Base-by-base conservation (phyloP, 2,329 filamentous ascomycete genomes). In the Hortaea werneckii region DNA sequence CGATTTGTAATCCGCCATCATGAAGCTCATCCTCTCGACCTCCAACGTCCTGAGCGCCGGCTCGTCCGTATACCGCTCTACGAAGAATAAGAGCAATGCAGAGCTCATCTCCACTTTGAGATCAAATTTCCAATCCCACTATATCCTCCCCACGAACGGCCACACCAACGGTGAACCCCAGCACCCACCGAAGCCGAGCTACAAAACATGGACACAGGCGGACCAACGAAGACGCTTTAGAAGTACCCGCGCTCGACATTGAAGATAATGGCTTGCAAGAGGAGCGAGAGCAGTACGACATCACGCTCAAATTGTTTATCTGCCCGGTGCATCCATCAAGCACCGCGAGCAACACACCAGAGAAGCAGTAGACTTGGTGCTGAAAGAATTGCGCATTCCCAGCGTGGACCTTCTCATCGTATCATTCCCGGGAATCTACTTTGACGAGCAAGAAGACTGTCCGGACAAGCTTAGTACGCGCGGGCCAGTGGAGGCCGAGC, bases 261-360 rank as follows among this genome's bases (percentile, higher is more conserved):
- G 72, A 78, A 9, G 69, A 77, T 29, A 79, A 79, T 4, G 83
- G 84, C 0, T 72, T 98, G 40, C 74, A 79, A 29, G 92, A 98
- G 62, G 88, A 94, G 55, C 74, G 83, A 27, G 74, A 77, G 48
- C 82, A 88, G 55, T 98, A 98, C 70, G 88, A 95, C 62, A 88
- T 95, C 59, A 95, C 90, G 0, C 83, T 92, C 50, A 98, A 98
- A 68, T 70, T 98, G 20, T 98, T 98, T 94, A 92, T 66, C 76
- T 96, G 28, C 84, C 87, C 3, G 78, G 77, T 12, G 57, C 54
- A 20, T 51, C 56, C 20, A 53, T 42, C 8, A 50, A 53, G 27
- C 43, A 54, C 7, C 79, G 90, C 49, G 78, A 77, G 54, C 71
- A 73, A 45, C 83, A 95, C 61, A 84, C 85, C 6, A 69, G 76